phyloP scores from a whole-genome alignment of 306 rosid genomes.

The Glycine tomentella region DNA sequence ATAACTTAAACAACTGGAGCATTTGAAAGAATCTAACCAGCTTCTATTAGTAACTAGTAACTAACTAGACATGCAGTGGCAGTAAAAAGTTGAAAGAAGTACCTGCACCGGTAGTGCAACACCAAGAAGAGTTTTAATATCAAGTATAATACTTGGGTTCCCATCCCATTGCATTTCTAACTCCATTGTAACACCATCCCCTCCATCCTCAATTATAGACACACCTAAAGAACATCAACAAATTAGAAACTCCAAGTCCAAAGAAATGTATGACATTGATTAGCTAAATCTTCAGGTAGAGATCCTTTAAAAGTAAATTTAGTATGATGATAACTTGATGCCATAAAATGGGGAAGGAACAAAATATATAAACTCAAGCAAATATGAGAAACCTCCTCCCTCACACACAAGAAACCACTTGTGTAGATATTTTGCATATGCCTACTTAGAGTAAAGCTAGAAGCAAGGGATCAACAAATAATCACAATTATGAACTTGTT shows the following conservation, averaged over 20 bases:
- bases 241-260: slow-evolving; percentile 47
- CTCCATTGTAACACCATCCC: slow-evolving; percentile 83
- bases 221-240: slow-evolving; percentile 64
- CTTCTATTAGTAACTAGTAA: slow-evolving; percentile 19
- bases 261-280: slow-evolving; percentile 20
- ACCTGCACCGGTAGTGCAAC: slow-evolving; percentile 94
- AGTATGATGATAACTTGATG: not conserved
- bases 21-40: slow-evolving; percentile 33
- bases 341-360: not conserved
- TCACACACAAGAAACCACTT: not conserved
- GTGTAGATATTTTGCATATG: slow-evolving; percentile 28
- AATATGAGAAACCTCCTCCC: not conserved
- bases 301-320: slow-evolving; percentile 4
- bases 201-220: slow-evolving; percentile 77
- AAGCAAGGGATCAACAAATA: slow-evolving; percentile 12
- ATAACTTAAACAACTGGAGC: not conserved
- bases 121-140: slow-evolving; percentile 83
- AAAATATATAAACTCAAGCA: slow-evolving; percentile 16
- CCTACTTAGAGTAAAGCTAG: not conserved
- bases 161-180: slow-evolving; percentile 99
- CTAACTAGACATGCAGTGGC: slow-evolving; percentile 6
- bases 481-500: slow-evolving; percentile 3
- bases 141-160: slow-evolving; percentile 89
- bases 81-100: slow-evolving; percentile 29
- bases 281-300: slow-evolving; percentile 15